Evolutionary conservation across 2,329 filamentous ascomycete species (phyloP), one percentile per base, ranked within the genome.

Genomic region (Aspergillus proliferans): DNA sequence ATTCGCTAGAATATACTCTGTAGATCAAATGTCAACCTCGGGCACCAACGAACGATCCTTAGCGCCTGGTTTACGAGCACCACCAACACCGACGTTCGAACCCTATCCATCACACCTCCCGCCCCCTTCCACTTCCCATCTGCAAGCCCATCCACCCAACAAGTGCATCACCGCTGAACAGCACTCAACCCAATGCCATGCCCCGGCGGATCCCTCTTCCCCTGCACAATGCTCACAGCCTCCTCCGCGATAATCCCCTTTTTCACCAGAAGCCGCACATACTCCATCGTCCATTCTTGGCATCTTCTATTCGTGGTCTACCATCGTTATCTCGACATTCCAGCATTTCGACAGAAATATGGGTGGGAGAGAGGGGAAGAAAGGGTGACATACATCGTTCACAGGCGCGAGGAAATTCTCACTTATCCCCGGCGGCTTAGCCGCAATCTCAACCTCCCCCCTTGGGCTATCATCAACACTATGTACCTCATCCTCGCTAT

Each of bases 261-360:
- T 1, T 48, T 45, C 34, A 65, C 58, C 1, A 68, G 47, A 30
- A 53, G 51, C 2, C 58, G 55, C 10, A 66, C 48, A 51, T 57
- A 68, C 22, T 67, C 64, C 59, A 65, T 60, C 1, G 62, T 66
- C 65, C 64, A 67, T 38, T 66, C 64, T 42, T 68, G 63, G 41
- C 63, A 66, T 44, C 61, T 55, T 47, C 51, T 65, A 43, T 67
- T 67, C n/a, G 56, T 62, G 1, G 51, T 59, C 64, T 66, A 33
- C 5, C n/a, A n/a, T 12, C 12, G 12, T 39, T 9, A 39, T n/a
- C n/a, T 18, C 15, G 19, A 26, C 24, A 26, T 2, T 8, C 24
- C 24, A 2, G 9, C 24, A 26, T 6, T 26, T 3, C 3, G 7
- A 26, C 24, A 26, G 24, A 26, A 26, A 8, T 8, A 26, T 8